Evolutionary conservation across 768 basidiomycete genomes (phyloP).

Genomic region (Lactarius hengduanensis): DNA sequence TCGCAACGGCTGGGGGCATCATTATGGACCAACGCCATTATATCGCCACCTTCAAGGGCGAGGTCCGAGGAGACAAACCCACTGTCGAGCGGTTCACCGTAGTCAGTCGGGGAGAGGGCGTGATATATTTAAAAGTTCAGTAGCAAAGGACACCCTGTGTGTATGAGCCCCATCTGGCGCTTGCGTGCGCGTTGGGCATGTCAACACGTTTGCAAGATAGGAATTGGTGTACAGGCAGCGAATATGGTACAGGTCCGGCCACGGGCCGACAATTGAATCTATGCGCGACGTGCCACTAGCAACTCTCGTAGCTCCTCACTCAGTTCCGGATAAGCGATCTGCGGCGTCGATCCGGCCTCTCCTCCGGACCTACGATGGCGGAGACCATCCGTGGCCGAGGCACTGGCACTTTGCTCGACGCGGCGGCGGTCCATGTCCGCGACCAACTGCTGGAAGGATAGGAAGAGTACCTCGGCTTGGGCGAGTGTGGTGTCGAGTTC

Average conservation of each 20-base stretch:
- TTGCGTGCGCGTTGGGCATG: not conserved
- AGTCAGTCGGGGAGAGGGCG: no score
- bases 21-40: no score
- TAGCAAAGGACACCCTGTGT: no score
- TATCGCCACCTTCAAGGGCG: no score
- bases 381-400: constrained; percentile 33
- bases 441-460: constrained; percentile 85
- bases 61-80: no score
- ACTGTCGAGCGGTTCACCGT: no score
- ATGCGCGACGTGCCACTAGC: constrained; percentile 18
- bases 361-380: constrained; percentile 37
- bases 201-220: not conserved
- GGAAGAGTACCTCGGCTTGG: constrained; percentile 95
- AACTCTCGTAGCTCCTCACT: constrained; percentile 27
- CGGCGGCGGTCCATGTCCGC: constrained; percentile 84
- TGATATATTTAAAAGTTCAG: no score
- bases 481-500: constrained; percentile 94
- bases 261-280: not conserved
- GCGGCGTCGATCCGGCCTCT: not conserved
- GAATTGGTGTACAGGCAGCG: not conserved
- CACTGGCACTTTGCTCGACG: constrained; percentile 47
- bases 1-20: no score
- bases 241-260: not conserved
- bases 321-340: constrained; percentile 22
- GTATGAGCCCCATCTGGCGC: no score